Conservation (phyloP, 768 basidiomycete species). For the Kwoniella sp. region DNA sequence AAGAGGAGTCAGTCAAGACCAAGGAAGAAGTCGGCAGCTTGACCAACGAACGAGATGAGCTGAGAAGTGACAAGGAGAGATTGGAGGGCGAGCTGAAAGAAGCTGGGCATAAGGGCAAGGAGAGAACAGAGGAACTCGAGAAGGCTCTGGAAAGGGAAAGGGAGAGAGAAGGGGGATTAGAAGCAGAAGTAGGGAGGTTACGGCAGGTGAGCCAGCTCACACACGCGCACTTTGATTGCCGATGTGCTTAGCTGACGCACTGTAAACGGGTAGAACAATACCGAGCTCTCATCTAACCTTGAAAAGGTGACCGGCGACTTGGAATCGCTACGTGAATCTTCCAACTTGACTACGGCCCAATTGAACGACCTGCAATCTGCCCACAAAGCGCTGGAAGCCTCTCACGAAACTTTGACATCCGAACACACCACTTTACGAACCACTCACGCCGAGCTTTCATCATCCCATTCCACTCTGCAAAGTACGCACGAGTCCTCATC, state of each 20-base stretch:
- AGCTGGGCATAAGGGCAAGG: slow-evolving; percentile 15
- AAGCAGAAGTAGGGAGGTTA: slow-evolving; percentile 45
- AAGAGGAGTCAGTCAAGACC: slow-evolving; percentile 13
- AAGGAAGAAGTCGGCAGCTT: slow-evolving; percentile 18
- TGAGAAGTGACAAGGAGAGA: slow-evolving; percentile 18
- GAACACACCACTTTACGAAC: slow-evolving; percentile 23
- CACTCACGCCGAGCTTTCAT: slow-evolving; percentile 16
- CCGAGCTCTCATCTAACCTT: slow-evolving; percentile 24
- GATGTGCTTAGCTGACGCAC: not conserved
- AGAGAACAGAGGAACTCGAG: slow-evolving; percentile 25
- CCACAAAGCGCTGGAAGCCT: slow-evolving; percentile 11
- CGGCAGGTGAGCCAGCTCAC: slow-evolving; percentile 38
- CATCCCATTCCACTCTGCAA: slow-evolving; percentile 11
- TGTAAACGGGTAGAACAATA: slow-evolving; percentile 19
- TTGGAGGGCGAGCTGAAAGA: slow-evolving; percentile 21
- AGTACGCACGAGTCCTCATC: slow-evolving; percentile 11
- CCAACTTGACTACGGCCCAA: slow-evolving; percentile 6
- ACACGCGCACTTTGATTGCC: not conserved
- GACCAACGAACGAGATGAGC: slow-evolving; percentile 15
- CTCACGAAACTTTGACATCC: slow-evolving; percentile 16
- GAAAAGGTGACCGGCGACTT: slow-evolving; percentile 16
- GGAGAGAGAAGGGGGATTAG: slow-evolving; percentile 39
- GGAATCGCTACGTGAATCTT: slow-evolving; percentile 8
- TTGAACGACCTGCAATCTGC: slow-evolving; percentile 15
- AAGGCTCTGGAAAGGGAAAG: slow-evolving; percentile 27